These are phyloP conservation scores for Cutaneotrichosporon daszewskae DNA, from an alignment of 1,284 basidiomycete species.

Conservation along the genomic window DNA sequence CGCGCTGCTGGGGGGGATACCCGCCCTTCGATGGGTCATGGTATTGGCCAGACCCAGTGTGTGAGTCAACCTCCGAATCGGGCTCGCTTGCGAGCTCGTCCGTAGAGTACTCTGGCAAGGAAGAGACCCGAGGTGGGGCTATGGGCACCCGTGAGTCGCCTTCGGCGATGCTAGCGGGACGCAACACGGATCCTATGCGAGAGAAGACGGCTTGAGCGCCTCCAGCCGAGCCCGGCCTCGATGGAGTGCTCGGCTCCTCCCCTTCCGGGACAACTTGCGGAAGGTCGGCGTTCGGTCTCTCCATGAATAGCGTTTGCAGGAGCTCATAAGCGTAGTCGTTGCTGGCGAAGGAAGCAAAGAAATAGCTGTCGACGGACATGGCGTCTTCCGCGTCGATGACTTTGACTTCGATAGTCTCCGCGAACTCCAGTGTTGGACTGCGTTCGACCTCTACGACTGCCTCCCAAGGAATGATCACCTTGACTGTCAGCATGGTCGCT, in stretches of 20 bases:
- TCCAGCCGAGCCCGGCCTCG: no score
- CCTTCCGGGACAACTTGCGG: conserved; percentile 29
- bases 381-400: conserved; percentile 76
- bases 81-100: conserved; percentile 7
- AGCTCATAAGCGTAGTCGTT: conserved; percentile 66
- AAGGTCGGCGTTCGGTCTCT: conserved; percentile 47
- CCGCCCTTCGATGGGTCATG: no score
- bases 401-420: conserved; percentile 86
- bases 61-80: conserved; percentile 4
- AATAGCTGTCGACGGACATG: conserved; percentile 74
- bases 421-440: conserved; percentile 83
- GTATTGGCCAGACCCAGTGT: no score
- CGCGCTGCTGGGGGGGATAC: conserved; percentile 37
- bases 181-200: conserved; percentile 24
- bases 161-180: conserved; percentile 22
- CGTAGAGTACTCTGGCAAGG: conserved; percentile 11
- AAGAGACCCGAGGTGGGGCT: conserved; percentile 11
- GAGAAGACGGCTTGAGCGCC: not conserved
- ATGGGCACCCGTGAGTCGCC: conserved; percentile 12
- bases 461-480: conserved; percentile 90
- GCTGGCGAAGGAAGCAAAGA: conserved; percentile 77
- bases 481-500: conserved; percentile 36
- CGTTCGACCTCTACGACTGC: conserved; percentile 81
- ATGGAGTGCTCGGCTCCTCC: no score
- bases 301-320: conserved; percentile 66